These are phyloP conservation scores for Teratosphaeria nubilosa DNA, from an alignment of 2,329 filamentous ascomycete species.

Conservation along the genomic window DNA sequence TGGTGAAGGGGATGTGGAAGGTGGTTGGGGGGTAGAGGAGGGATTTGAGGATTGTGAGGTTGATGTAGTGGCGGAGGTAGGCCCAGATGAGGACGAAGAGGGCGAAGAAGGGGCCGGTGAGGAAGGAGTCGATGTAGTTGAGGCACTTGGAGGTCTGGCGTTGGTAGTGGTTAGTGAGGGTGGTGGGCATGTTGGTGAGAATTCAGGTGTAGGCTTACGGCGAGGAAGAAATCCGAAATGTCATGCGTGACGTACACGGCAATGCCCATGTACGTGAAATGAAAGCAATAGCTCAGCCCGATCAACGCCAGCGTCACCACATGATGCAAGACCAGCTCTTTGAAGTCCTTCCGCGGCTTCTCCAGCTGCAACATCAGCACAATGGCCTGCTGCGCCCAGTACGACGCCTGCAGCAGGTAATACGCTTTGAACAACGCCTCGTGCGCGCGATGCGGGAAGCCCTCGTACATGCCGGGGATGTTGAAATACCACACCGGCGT, in stretches of 20 bases:
- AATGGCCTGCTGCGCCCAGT: conserved; percentile 91
- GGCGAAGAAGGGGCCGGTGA: conserved; percentile 77
- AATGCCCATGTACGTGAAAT: conserved; percentile 91
- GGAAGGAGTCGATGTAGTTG: conserved; percentile 73
- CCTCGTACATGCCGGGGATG: conserved; percentile 79
- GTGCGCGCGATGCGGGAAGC: conserved; percentile 74
- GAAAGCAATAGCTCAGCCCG: conserved; percentile 80
- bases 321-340: conserved; percentile 84
- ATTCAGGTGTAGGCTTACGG: conserved; percentile 47
- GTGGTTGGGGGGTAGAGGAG: conserved; percentile 46
- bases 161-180: too few relatives aligned
- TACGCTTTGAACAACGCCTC: conserved; percentile 83
- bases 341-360: conserved; percentile 90
- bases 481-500: conserved; percentile 97
- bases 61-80: conserved; percentile 80
- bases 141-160: conserved; percentile 74
- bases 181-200: not conserved
- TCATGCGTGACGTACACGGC: conserved; percentile 93
- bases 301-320: conserved; percentile 81
- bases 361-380: conserved; percentile 79
- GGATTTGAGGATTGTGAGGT: conserved; percentile 65
- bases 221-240: conserved; percentile 90
- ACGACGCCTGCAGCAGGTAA: conserved; percentile 86
- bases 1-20: conserved; percentile 2
- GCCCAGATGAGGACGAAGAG: conserved; percentile 76